Evolutionary conservation across 1,284 basidiomycete species (phyloP).

Genomic region (Moesziomyces parantarcticus): DNA sequence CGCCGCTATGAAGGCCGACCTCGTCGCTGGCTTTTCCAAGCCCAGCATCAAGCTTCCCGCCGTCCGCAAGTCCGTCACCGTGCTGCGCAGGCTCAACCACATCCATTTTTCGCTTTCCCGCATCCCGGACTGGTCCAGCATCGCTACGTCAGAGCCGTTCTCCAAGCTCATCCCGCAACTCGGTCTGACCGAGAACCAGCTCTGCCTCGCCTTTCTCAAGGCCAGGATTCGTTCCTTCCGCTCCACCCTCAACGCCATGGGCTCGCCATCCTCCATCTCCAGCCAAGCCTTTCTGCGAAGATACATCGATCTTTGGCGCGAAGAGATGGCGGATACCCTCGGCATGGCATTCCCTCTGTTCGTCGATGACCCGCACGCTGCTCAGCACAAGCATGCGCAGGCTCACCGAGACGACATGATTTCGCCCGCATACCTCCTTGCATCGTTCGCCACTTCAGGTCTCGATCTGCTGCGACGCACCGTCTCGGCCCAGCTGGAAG

Average conservation of each 20-base stretch:
- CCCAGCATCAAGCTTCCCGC: constrained; percentile 83
- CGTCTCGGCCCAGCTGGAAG: constrained; percentile 16
- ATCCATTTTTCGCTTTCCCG: constrained; percentile 17
- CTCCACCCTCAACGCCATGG: constrained; percentile 68
- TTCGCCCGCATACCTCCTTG: constrained; percentile 33
- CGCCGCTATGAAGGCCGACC: constrained; percentile 72
- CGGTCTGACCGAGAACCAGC: constrained; percentile 74
- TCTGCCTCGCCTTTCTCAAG: constrained; percentile 78
- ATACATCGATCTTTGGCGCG: constrained; percentile 90
- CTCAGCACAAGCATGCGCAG: neutral
- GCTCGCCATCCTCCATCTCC: constrained; percentile 24
- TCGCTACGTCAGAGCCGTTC: neutral
- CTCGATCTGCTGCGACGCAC: constrained; percentile 19
- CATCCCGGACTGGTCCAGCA: constrained; percentile 9
- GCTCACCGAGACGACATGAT: constrained; percentile 4
- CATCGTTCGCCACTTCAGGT: constrained; percentile 31
- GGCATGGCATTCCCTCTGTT: constrained; percentile 91
- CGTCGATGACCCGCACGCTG: constrained; percentile 73
- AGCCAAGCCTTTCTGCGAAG: constrained; percentile 67
- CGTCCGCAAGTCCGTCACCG: constrained; percentile 85
- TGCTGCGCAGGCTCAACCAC: constrained; percentile 80
- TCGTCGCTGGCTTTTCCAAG: constrained; percentile 82
- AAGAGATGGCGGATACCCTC: constrained; percentile 89
- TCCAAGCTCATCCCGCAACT: constrained; percentile 10
- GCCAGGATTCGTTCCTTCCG: constrained; percentile 74